phyloP scores from a whole-genome alignment of 805 yeast species.

The Starmerella davenportii region DNA sequence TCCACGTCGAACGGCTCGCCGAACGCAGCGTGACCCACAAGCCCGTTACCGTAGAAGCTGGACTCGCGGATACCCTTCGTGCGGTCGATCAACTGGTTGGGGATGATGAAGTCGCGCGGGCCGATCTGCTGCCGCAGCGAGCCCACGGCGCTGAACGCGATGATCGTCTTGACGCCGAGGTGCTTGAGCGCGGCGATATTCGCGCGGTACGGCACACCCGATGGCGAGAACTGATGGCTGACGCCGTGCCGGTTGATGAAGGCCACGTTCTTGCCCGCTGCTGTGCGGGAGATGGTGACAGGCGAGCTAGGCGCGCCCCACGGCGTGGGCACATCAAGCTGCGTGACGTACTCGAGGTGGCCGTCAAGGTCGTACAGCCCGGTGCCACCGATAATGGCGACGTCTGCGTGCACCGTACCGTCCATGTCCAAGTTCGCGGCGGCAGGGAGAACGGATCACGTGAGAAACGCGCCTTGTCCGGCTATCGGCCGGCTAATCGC shows the following conservation, averaged over 20 bases:
- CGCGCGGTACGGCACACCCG: conserved; percentile 83
- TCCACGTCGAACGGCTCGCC: conserved; percentile 88
- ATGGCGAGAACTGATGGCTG: conserved; percentile 75
- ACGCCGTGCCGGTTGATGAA: conserved; percentile 89
- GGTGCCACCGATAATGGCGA: conserved; percentile 94
- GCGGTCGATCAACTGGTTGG: conserved; percentile 89
- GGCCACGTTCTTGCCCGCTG: conserved; percentile 66
- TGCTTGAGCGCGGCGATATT: conserved; percentile 89
- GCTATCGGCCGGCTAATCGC: no score
- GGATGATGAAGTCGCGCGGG: conserved; percentile 93
- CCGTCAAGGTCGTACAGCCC: conserved; percentile 83
- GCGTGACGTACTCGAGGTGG: conserved; percentile 60
- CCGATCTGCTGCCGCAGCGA: conserved; percentile 73
- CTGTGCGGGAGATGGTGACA: conserved; percentile 71
- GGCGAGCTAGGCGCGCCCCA: conserved; percentile 97
- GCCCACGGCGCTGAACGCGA: conserved; percentile 94
- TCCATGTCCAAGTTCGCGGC: no score
- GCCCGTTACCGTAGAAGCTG: conserved; percentile 77
- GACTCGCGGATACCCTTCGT: conserved; percentile 88
- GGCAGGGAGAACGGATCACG: no score
- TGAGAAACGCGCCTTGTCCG: no score
- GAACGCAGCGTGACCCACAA: conserved; percentile 93
- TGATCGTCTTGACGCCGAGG: conserved; percentile 68
- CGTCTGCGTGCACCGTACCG: conserved; percentile 13
- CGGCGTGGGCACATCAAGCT: conserved; percentile 69